Evolutionary conservation across 306 rosid species (phyloP).

Genomic region (Malus domestica): ASM211411v1 NC_041803.1:19339501-19340000

Average conservation of each 20-base stretch:
- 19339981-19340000: slow-evolving; percentile 1
- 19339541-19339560: slow-evolving; percentile 39
- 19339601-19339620: slow-evolving; percentile 23
- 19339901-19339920: slow-evolving; percentile 9
- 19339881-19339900: not conserved
- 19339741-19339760: slow-evolving; percentile 49
- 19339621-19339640: slow-evolving; percentile 68
- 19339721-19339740: slow-evolving; percentile 38
- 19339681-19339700: slow-evolving; percentile 67
- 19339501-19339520: slow-evolving; percentile 22
- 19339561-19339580: slow-evolving; percentile 24
- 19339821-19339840: slow-evolving; percentile 84
- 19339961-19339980: not conserved
- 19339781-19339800: slow-evolving; percentile 52
- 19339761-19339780: slow-evolving; percentile 40
- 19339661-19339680: slow-evolving; percentile 80
- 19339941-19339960: slow-evolving; percentile 21
- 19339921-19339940: slow-evolving; percentile 5
- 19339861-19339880: not conserved
- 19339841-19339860: slow-evolving; percentile 68
- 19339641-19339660: slow-evolving; percentile 46
- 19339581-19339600: slow-evolving; percentile 19
- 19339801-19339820: slow-evolving; percentile 78
- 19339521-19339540: slow-evolving; percentile 22
- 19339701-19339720: slow-evolving; percentile 35